Base-by-base conservation (phyloP, 441 rosid genomes). In the Brassica hybrid region DNA sequence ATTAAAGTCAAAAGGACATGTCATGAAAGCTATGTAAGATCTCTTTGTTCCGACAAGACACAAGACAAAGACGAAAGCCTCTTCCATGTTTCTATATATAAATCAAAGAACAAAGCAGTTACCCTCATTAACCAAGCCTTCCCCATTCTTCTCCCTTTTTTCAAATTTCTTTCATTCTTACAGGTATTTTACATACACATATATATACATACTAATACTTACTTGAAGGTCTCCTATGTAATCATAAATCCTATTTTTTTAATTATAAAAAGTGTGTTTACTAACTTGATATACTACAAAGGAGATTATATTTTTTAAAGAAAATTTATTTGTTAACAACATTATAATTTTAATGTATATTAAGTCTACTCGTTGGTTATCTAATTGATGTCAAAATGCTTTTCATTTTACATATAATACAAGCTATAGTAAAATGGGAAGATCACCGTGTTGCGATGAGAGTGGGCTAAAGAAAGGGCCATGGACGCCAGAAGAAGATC, bases 401-500 rank as follows among this genome's bases (percentile, higher is more conserved):
- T 62, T 63, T 14, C 10, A 59, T 2, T 60, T 61, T 25, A 9
- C 60, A 61, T 25, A 14, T 61, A 73, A 16, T 54, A 62, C 27
- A 73, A 63, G 72, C 23, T 27, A 5, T 52, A 27, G 32, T 2
- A 59, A 52, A 65, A 82, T 76, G 86, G 81, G 71, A 30, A 73
- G 82, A 66, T 79, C 82, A 57, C 76, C 84, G 1, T 73, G 79
- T 38, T 79, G 82, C 57, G 78, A 83, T 14, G 84, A 75, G 48
- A 76, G 52, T 0, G 77, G 78, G 36, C 30, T 82, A 72, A 85
- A 82, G 76, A 85, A 82, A 74, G 88, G 88, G 43, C 88, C 88
- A 64, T 85, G 88, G 88, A 83, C 88, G 6, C 86, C 83, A n/a
- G 88, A 85, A 34, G 88, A 85, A 59, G 88, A 83, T 69, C 54